Evolutionary conservation across 139 green algal genomes (phyloP).

Genomic region (Chlorella sorokiniana): DNA sequence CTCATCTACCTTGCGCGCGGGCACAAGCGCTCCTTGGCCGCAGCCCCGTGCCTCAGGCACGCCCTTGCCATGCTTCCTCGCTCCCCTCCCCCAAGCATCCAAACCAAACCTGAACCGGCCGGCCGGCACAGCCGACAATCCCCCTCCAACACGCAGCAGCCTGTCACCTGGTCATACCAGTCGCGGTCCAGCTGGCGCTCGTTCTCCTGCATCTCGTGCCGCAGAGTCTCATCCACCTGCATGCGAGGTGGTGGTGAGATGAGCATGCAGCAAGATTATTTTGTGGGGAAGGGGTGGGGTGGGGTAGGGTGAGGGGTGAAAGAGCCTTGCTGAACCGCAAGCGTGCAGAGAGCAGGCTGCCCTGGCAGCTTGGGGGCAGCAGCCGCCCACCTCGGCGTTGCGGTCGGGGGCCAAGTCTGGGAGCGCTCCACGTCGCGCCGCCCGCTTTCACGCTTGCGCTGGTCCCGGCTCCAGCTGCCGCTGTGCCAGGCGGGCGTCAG

Average conservation of each 20-base stretch:
- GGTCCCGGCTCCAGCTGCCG: slow-evolving; percentile 61
- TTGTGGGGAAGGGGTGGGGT: no score
- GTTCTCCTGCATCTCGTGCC: slow-evolving; percentile 71
- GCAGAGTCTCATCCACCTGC: slow-evolving; percentile 38
- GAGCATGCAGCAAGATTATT: no score
- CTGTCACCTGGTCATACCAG: slow-evolving; percentile 87
- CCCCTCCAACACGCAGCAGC: slow-evolving; percentile 49
- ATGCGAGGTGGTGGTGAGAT: no score
- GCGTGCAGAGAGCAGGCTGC: no score
- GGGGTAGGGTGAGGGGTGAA: no score
- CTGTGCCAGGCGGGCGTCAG: slow-evolving; percentile 74
- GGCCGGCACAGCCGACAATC: no score
- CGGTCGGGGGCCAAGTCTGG: slow-evolving; percentile 49
- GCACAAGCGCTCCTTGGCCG: no score
- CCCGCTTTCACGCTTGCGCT: neutral
- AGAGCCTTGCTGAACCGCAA: no score
- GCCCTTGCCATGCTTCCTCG: no score
- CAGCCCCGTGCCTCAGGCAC: no score
- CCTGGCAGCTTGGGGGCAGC: no score
- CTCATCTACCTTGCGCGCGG: neutral
- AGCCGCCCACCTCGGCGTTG: slow-evolving; percentile 2
- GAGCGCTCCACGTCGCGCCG: slow-evolving; percentile 52
- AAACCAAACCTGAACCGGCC: neutral
- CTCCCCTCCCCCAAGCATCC: neutral
- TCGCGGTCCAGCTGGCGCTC: slow-evolving; percentile 84